These are phyloP conservation scores for Bidens hawaiensis DNA, from an alignment of 140 eudicot species.

Conservation along the genomic window DNA sequence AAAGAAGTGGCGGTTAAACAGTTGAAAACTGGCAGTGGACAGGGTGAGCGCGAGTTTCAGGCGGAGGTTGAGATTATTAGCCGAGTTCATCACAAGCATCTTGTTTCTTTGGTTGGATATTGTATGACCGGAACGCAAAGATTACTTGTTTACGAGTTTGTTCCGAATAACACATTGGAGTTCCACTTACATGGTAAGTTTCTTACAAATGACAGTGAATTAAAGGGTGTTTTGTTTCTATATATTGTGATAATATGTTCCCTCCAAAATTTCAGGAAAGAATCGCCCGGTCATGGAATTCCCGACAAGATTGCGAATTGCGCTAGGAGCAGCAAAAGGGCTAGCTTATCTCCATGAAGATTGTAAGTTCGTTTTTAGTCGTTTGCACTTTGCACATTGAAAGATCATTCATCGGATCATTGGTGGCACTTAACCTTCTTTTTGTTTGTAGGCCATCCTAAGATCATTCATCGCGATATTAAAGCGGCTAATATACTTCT, in stretches of 20 bases:
- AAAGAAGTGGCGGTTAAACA: conserved; percentile 93
- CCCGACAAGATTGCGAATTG: conserved; percentile 67
- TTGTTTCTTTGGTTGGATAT: conserved; percentile 91
- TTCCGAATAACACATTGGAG: conserved; percentile 86
- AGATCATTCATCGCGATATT: conserved; percentile 93
- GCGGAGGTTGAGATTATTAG: conserved; percentile 97
- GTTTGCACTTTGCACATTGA: conserved; percentile 71
- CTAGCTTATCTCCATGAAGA: conserved; percentile 94
- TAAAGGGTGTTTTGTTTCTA: background rate
- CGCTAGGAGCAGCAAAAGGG: conserved; percentile 95
- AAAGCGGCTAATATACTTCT: conserved; percentile 89
- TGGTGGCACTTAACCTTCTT: background rate
- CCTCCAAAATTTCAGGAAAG: conserved; percentile 47
- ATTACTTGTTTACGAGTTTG: conserved; percentile 92
- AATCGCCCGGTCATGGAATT: conserved; percentile 82
- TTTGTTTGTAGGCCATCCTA: conserved; percentile 79
- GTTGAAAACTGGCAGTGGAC: conserved; percentile 92
- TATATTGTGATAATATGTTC: background rate
- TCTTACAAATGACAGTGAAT: background rate
- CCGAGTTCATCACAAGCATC: conserved; percentile 98
- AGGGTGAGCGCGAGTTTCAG: conserved; percentile 93
- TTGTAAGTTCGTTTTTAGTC: conserved; percentile 44
- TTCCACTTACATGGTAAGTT: conserved; percentile 88
- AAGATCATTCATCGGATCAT: conserved; percentile 94
- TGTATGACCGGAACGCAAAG: conserved; percentile 79